Conservation (phyloP, 345 rosid genomes). For the Kernera saxatilis region DNA sequence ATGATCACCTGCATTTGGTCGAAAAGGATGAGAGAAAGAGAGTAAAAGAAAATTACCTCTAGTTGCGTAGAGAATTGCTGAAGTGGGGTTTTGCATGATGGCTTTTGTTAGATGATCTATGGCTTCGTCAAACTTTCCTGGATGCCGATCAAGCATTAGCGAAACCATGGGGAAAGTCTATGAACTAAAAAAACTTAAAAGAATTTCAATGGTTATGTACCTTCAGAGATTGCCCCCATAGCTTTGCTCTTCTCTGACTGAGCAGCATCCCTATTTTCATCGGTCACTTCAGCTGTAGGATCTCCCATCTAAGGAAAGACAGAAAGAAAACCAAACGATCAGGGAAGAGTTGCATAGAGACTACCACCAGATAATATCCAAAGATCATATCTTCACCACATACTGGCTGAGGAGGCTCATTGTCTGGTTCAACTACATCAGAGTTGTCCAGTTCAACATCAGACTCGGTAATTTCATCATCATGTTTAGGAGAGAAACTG, state of each 20-base stretch:
- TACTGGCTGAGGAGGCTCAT: conserved; percentile 69
- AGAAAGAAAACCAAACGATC: conserved; percentile 7
- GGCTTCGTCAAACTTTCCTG: conserved; percentile 61
- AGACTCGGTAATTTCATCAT: conserved; percentile 56
- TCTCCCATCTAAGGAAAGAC: conserved; percentile 61
- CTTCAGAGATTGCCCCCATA: conserved; percentile 56
- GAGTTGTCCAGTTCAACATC: conserved; percentile 70
- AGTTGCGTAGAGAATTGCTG: conserved; percentile 72
- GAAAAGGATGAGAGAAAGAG: background rate
- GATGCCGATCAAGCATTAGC: conserved; percentile 12
- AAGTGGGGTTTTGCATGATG: conserved; percentile 63
- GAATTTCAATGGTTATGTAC: conserved; percentile 18
- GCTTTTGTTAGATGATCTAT: conserved; percentile 62
- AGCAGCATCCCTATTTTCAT: conserved; percentile 68
- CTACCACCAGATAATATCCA: background rate
- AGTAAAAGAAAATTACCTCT: conserved; percentile 44
- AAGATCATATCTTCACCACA: background rate
- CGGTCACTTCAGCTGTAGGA: conserved; percentile 56
- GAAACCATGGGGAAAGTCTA: background rate
- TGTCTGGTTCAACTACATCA: conserved; percentile 66
- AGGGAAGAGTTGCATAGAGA: background rate
- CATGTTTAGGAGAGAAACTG: conserved; percentile 32
- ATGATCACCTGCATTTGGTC: background rate
- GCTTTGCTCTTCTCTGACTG: conserved; percentile 56
- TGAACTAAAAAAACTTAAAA: background rate